Evolutionary conservation across 192 early-diverging fungal genomes (phyloP).

Genomic region (Backusella tuberculispora): DNA sequence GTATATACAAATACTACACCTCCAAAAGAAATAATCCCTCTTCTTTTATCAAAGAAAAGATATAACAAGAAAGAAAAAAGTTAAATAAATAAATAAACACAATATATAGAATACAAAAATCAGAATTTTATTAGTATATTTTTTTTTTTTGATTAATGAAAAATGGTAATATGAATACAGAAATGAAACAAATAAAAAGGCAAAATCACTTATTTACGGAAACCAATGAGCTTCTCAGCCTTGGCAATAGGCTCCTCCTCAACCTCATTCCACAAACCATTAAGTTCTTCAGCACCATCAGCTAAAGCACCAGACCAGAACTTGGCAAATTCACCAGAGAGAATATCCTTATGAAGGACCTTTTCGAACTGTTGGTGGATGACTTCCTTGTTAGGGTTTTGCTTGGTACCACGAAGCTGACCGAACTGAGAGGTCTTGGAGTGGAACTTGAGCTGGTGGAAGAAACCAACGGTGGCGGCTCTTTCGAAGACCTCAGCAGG

Average conservation of each 20-base stretch:
- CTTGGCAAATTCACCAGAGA: constrained; percentile 25
- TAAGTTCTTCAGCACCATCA: constrained; percentile 22
- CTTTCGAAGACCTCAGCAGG: constrained; percentile 27
- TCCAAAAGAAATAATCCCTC: too few species aligned
- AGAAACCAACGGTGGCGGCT: constrained; percentile 27
- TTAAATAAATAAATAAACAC: too few species aligned
- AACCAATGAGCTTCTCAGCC: constrained; percentile 22
- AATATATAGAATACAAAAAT: too few species aligned
- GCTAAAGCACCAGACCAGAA: constrained; percentile 28
- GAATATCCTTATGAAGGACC: constrained; percentile 28
- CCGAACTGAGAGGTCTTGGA: constrained; percentile 30
- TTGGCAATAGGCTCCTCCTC: constrained; percentile 17
- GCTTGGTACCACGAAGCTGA: constrained; percentile 30
- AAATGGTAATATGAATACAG: background rate
- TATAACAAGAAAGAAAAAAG: too few species aligned
- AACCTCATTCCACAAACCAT: constrained; percentile 23
- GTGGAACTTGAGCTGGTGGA: constrained; percentile 30
- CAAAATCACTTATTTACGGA: constrained; percentile 19
- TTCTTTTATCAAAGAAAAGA: too few species aligned
- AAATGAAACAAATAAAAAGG: background rate
- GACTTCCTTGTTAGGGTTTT: constrained; percentile 8
- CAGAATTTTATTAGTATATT: too few species aligned
- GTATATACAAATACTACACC: too few species aligned
- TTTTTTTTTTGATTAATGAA: background rate
- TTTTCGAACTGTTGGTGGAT: constrained; percentile 22